Base-by-base conservation (phyloP, 1,284 basidiomycete species). In the Fomitopsis palustris region DNA sequence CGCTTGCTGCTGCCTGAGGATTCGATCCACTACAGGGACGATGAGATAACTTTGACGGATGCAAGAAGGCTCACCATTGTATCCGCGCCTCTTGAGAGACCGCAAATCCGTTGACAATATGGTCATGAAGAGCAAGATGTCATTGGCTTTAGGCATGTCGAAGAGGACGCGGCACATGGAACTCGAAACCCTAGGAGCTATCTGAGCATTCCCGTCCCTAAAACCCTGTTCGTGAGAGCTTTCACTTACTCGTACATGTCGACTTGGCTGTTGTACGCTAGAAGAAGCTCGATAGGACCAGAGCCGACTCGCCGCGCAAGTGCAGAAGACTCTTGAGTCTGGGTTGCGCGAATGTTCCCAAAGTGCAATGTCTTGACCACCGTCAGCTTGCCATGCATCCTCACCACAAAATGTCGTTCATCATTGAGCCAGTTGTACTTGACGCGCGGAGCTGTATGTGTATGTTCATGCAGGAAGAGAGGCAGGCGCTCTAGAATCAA, bases 391-490 rank as follows among this genome's bases (percentile, higher is more conserved):
- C 81, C 80, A 67, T 83, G 90, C 9, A 79, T 78, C 64, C 79
- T 84, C 54, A 94, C 90, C 55, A 88, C 77, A 64, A 90, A 96
- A 70, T 92, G 91, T 49, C 77, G 79, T 8, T 82, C 80, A 19
- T 83, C 78, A 53, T 84, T 86, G 42, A 98, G 76, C 90, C 90
- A 94, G 17, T 84, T 85, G 54, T 85, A 83, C 6, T 90, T 83
- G 33, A 92, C 80, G 29, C 84, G 82, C 1, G 89, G 87, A 35
- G 82, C 81, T 2, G 86, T 79, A 68, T 93, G 87, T 0, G 85
- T 87, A 60, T 94, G 90, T 67, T 97, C 95, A 56, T 97, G 91
- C 8, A 98, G 78, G 77, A 98, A 98, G 35, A 99, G 78, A 0
- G 95, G 93, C 14, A 97, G 78, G 27, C 96, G 81, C 74, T 98